Evolutionary conservation across 257 asterid genomes (phyloP).

Genomic region (Coffea canephora): DNA sequence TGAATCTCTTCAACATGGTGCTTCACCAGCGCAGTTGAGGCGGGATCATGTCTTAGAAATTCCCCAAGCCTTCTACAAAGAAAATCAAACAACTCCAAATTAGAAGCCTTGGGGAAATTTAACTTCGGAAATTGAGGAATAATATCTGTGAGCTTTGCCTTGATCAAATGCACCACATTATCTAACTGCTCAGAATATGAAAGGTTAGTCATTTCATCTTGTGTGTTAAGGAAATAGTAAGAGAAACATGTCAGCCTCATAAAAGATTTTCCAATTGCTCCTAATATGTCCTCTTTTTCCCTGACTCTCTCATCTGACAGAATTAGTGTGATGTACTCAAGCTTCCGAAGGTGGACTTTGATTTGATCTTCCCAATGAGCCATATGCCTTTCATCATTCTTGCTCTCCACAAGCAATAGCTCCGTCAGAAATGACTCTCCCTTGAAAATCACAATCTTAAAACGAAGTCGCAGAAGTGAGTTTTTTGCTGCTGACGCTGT

Average conservation of each 20-base stretch:
- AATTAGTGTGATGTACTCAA: not conserved
- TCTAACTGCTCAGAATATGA: not conserved
- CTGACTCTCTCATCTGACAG: not conserved
- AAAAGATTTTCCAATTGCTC: too few relatives aligned
- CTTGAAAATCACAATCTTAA: not conserved
- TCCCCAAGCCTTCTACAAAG: not conserved
- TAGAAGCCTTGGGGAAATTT: not conserved
- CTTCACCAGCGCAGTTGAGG: not conserved
- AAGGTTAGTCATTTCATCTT: not conserved
- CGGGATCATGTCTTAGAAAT: not conserved
- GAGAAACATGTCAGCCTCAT: not conserved
- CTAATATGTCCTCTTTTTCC: not conserved
- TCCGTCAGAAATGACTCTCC: not conserved
- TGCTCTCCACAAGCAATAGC: not conserved
- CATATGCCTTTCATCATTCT: not conserved
- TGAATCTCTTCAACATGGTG: too few relatives aligned
- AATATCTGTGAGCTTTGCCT: not conserved
- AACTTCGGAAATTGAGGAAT: too few relatives aligned
- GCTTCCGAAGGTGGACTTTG: not conserved
- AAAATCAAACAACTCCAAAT: not conserved
- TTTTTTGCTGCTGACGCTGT: not conserved
- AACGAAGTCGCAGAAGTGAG: not conserved
- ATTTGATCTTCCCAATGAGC: not conserved
- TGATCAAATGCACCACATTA: not conserved
- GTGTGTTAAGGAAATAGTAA: too few relatives aligned